These are phyloP conservation scores for Hyaloscypha bicolor DNA, from an alignment of 495 filamentous ascomycete genomes.

Conservation along the genomic window DNA sequence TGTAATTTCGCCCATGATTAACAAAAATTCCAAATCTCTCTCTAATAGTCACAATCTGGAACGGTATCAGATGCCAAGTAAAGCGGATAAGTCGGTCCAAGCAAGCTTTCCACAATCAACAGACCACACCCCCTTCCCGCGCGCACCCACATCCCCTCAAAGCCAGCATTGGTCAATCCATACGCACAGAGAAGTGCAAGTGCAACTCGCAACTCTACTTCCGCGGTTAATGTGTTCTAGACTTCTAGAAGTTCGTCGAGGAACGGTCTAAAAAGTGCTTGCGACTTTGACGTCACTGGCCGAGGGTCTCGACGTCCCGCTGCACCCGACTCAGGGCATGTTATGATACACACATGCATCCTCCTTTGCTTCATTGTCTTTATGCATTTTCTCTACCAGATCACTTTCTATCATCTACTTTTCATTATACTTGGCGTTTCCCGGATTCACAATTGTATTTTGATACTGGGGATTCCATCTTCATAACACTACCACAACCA, in stretches of 20 bases:
- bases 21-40: too few relatives aligned
- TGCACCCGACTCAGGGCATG: neutral
- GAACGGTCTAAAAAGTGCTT: neutral
- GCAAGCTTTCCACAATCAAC: too few relatives aligned
- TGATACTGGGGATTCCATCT: neutral
- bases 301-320: neutral
- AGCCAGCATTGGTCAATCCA: too few relatives aligned
- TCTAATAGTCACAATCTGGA: too few relatives aligned
- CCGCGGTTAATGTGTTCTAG: neutral
- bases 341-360: neutral
- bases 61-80: too few relatives aligned
- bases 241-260: neutral
- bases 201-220: neutral
- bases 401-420: neutral
- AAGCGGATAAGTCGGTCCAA: too few relatives aligned
- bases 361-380: neutral
- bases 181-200: too few relatives aligned
- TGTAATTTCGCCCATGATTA: too few relatives aligned
- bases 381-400: neutral
- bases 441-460: neutral
- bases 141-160: too few relatives aligned
- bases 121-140: too few relatives aligned
- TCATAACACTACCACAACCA: neutral
- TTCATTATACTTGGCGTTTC: neutral
- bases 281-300: neutral